Percentiles rank a stretch among this genome's conserved stretches.
phyloP scores from a whole-genome alignment of 2,329 filamentous ascomycete genomes.

The Scedosporium aurantiacum region DNA sequence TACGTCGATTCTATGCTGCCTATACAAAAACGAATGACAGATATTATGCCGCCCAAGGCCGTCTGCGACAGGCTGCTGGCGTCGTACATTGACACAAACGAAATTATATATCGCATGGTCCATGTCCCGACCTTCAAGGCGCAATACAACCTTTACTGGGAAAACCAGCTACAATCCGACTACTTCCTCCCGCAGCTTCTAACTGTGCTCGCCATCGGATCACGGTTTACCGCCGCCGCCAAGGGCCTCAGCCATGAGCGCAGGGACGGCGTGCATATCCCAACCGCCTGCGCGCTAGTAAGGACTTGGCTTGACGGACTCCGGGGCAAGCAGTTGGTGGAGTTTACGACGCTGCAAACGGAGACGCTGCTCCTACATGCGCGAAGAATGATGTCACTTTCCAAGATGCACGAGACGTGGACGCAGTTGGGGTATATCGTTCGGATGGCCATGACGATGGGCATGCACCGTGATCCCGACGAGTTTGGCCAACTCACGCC shows the following conservation, averaged over 20 bases:
- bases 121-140: conserved; percentile 40
- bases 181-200: conserved; percentile 43
- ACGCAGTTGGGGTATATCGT: conserved; percentile 43
- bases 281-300: conserved; percentile 44
- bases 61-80: conserved; percentile 41
- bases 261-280: conserved; percentile 43
- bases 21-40: conserved; percentile 44
- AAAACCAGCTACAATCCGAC: conserved; percentile 32
- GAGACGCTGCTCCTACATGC: conserved; percentile 43
- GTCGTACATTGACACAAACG: conserved; percentile 37
- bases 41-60: conserved; percentile 38
- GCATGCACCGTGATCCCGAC: conserved; percentile 43
- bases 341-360: conserved; percentile 41
- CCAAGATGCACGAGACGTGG: conserved; percentile 40
- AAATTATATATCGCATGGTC: conserved; percentile 41
- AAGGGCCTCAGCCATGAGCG: conserved; percentile 39
- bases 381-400: conserved; percentile 38
- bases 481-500: conserved; percentile 39
- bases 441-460: conserved; percentile 49
- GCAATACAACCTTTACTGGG: conserved; percentile 42
- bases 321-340: conserved; percentile 39
- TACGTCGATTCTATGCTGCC: conserved; percentile 50
- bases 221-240: conserved; percentile 39
- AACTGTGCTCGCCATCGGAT: conserved; percentile 40
- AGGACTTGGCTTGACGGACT: conserved; percentile 41